Evolutionary conservation across 208 protist species (phyloP), one percentile per base, ranked within the genome.

Genomic region (Trypanosoma theileri): DNA sequence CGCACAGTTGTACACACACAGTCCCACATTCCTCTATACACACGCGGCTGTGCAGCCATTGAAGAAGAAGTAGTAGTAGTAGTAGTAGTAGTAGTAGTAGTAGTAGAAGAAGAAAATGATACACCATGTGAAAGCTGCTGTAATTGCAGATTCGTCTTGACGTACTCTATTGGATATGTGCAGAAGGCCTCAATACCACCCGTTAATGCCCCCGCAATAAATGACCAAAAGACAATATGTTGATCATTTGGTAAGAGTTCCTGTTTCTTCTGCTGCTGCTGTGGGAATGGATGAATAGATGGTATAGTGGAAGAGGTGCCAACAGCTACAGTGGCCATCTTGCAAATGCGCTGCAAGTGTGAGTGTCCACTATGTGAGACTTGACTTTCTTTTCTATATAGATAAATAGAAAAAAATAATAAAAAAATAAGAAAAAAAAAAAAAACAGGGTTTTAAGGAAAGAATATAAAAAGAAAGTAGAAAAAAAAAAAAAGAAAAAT

Each of bases 71-170:
- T 35, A 8, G n/a, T n/a, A n/a, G n/a, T n/a, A n/a, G n/a, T n/a
- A n/a, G n/a, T n/a, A n/a, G n/a, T n/a, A n/a, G n/a, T n/a, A n/a
- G n/a, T n/a, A n/a, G n/a, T n/a, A n/a, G n/a, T n/a, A n/a, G n/a
- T n/a, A n/a, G 24, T 40, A 10, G 59, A 13, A 21, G 44, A 31
- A 12, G 22, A 22, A 16, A 28, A 55, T 24, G 31, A 12, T 28
- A 45, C 4, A 35, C 28, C 28, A 57, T 51, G 24, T 41, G 44
- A 22, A 40, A 69, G 35, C 4, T 70, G 44, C 16, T 64, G 64
- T n/a, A 79, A 59, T 53, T 76, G 68, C 8, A 76, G 44, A 55
- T 79, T 60, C 16, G 69, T 79, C 48, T 79, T 79, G 0, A 79
- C 57, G 19, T 76, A 79, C 35, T 79, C 73, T 10, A 70, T 62